A percentile compares a stretch with the other conserved stretches of the same genome.
Conservation (phyloP, 345 rosid genomes). For the Populus alba region DNA sequence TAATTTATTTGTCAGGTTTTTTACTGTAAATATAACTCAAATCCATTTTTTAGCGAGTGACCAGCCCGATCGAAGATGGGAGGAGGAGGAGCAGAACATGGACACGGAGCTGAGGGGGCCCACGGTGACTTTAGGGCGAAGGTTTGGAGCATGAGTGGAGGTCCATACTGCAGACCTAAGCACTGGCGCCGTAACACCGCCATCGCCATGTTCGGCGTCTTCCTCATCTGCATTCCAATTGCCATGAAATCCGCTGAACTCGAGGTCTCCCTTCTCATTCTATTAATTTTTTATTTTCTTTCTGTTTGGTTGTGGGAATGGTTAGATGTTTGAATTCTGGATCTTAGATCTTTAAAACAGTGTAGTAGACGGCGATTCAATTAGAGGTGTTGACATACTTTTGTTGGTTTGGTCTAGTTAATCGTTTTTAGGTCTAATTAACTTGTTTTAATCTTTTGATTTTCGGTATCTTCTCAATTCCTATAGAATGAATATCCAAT, state of each 20-base stretch:
- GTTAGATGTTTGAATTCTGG: background rate
- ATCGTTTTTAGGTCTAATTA: background rate
- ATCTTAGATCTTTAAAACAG: background rate
- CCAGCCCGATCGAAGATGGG: constrained; percentile 6
- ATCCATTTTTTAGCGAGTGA: background rate
- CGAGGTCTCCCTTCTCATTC: constrained; percentile 47
- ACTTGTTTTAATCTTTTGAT: background rate
- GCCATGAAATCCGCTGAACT: constrained; percentile 93
- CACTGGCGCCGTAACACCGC: constrained; percentile 99
- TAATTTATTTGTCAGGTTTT: too few relatives aligned
- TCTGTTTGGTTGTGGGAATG: background rate
- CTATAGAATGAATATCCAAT: too few relatives aligned
- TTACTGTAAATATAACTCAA: too few relatives aligned
- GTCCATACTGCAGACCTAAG: constrained; percentile 92
- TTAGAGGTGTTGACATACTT: background rate
- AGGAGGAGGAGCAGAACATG: constrained; percentile 68
- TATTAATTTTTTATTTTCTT: background rate
- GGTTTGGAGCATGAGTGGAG: constrained; percentile 96
- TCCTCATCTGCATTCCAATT: constrained; percentile 85
- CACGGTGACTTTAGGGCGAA: constrained; percentile 81
- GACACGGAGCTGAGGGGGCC: constrained; percentile 67
- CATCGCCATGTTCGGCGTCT: constrained; percentile 77
- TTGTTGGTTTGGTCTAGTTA: background rate
- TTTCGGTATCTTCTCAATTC: background rate
- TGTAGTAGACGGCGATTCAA: background rate